phyloP scores from a whole-genome alignment of 2,329 filamentous ascomycete genomes.

The Ramularia endophylla region DNA sequence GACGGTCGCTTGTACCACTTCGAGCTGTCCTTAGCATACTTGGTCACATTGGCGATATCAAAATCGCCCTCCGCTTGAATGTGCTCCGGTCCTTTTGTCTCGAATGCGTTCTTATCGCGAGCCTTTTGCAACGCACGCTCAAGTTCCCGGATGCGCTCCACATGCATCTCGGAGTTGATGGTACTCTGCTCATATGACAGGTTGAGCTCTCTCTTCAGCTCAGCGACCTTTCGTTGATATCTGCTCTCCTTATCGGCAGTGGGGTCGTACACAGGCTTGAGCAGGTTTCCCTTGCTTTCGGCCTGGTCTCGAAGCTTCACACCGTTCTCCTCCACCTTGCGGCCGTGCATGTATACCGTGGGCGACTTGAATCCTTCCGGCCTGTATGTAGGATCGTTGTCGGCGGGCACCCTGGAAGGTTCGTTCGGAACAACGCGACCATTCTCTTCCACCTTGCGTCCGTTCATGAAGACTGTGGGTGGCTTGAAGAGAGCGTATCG shows the following conservation, averaged over 20 bases:
- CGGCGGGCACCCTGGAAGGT: too few relatives aligned
- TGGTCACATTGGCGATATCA: conserved; percentile 27
- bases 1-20: conserved; percentile 35
- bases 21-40: conserved; percentile 27
- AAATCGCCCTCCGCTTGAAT: conserved; percentile 35
- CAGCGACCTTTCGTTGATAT: conserved; percentile 18
- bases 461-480: too few relatives aligned
- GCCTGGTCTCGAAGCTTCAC: too few relatives aligned
- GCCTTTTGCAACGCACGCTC: conserved; percentile 17
- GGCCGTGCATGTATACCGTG: too few relatives aligned
- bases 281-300: too few relatives aligned
- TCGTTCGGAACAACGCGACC: too few relatives aligned
- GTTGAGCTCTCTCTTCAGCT: conserved; percentile 19
- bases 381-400: too few relatives aligned
- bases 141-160: conserved; percentile 16
- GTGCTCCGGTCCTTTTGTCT: conserved; percentile 12
- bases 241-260: conserved; percentile 15
- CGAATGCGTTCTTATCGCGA: conserved; percentile 4
- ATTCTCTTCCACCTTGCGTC: too few relatives aligned
- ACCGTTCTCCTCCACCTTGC: too few relatives aligned
- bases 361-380: too few relatives aligned
- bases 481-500: too few relatives aligned
- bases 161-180: conserved; percentile 15
- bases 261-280: too few relatives aligned
- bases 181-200: conserved; percentile 21